Percentiles rank a stretch among this genome's conserved stretches.
Evolutionary conservation across 1,284 basidiomycete genomes (phyloP).

Genomic region (Boletus holoroseus): DNA sequence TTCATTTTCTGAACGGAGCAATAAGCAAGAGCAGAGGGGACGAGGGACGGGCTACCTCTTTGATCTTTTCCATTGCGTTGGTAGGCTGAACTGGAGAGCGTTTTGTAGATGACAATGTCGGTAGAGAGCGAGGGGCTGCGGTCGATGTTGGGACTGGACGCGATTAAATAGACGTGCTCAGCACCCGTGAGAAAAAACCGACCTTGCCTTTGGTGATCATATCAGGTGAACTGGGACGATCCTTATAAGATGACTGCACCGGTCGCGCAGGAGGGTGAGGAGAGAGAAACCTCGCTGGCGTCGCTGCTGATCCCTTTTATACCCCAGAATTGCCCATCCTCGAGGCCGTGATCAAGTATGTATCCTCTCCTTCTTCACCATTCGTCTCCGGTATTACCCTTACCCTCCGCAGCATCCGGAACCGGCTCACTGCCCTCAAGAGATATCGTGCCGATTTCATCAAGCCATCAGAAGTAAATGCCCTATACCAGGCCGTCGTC

Average conservation of each 20-base stretch:
- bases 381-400: slow-evolving; percentile 22
- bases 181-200: slow-evolving; percentile 29
- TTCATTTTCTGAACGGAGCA: slow-evolving; percentile 53
- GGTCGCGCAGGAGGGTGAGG: slow-evolving; percentile 69
- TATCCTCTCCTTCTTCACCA: slow-evolving; percentile 12
- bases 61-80: slow-evolving; percentile 68
- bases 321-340: slow-evolving; percentile 83
- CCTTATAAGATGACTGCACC: slow-evolving; percentile 49
- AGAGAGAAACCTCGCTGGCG: background rate
- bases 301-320: slow-evolving; percentile 22
- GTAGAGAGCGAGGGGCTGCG: slow-evolving; percentile 4
- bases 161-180: slow-evolving; percentile 15
- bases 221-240: background rate
- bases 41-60: slow-evolving; percentile 42
- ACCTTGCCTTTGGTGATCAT: slow-evolving; percentile 35
- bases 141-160: slow-evolving; percentile 16
- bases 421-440: slow-evolving; percentile 83
- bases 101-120: background rate
- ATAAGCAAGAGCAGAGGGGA: slow-evolving; percentile 8
- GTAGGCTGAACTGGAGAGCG: slow-evolving; percentile 9
- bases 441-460: slow-evolving; percentile 86
- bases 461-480: slow-evolving; percentile 89
- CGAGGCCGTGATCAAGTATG: slow-evolving; percentile 89
- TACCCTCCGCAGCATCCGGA: slow-evolving; percentile 68
- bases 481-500: slow-evolving; percentile 89